Base-by-base conservation (phyloP, 2,329 filamentous ascomycete genomes). In the Aspergillus sp. region DNA sequence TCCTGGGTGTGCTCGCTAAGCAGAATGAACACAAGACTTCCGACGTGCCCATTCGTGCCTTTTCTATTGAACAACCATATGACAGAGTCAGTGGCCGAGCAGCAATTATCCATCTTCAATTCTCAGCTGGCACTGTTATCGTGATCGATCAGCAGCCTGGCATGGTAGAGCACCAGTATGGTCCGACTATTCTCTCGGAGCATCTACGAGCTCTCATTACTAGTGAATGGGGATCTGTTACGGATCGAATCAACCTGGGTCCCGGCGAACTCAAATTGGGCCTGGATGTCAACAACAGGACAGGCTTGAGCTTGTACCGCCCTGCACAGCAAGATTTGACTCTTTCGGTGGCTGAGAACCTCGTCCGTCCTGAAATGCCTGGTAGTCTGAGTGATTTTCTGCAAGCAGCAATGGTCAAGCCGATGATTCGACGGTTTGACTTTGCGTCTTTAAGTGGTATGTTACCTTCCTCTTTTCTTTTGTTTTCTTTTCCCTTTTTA, bases 241-340 rank as follows among this genome's bases (percentile, higher is more conserved):
- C 87, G 2, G 90, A 96, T 68, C 81, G 90, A 33, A 76, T 95
- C 61, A 95, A 95, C 57, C 76, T 94, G 46, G 74, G 78, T 2
- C 84, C 84, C 9, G 86, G 86, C n/a, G 85, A 89, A 66, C 64
- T 89, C 56, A 81, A 81, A 57, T 65, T 90, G 43, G 76, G 81
- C 25, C 72, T 89, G 30, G 81, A 85, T 54, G 78, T 85, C 27
- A 74, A 76, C 47, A 78, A 81, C 46, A 75, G 76, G 19, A 81
- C 81, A 44, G 73, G 81, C 12, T 69, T 93, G 43, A 81, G 81
- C 52, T 68, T 91, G 33, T 74, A 86, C 48, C 84, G 90, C 35
- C 81, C 85, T 49, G 79, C 83, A 2, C 90, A 95, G 66, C 74
- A 81, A 48, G 89, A 95, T 61, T 73, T 91, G 66, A 89, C 86